Conservation (phyloP, 192 early-diverging fungal genomes). For the Backusella sp. region DNA sequence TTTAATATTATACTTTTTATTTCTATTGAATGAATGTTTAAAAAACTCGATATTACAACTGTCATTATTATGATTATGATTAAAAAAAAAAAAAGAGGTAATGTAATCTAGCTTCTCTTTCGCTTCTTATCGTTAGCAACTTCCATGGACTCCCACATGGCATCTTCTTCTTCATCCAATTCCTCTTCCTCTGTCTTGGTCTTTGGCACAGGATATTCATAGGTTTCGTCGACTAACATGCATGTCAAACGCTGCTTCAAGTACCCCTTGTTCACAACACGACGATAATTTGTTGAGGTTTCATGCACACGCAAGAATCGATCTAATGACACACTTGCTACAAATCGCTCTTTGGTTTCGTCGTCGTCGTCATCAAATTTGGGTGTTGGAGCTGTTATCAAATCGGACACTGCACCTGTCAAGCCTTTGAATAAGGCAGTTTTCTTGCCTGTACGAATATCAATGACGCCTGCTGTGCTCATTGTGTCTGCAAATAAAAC, state of each 20-base stretch:
- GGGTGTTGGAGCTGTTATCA: background rate
- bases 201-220: constrained; percentile 28
- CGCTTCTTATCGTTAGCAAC: constrained; percentile 22
- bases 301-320: constrained; percentile 79
- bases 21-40: background rate
- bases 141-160: constrained; percentile 63
- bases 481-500: constrained; percentile 65
- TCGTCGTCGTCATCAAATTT: background rate
- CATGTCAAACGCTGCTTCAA: constrained; percentile 72
- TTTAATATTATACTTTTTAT: background rate
- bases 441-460: constrained; percentile 55
- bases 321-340: constrained; percentile 67
- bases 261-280: constrained; percentile 64
- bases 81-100: background rate
- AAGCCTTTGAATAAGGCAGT: constrained; percentile 63
- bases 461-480: constrained; percentile 58
- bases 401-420: constrained; percentile 52
- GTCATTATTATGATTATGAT: background rate
- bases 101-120: constrained; percentile 12
- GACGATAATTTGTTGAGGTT: constrained; percentile 44
- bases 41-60: background rate
- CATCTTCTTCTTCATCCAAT: constrained; percentile 58
- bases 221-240: constrained; percentile 62
- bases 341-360: background rate
- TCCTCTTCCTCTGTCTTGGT: constrained; percentile 22